Base-by-base conservation (phyloP, 2,329 filamentous ascomycete genomes). In the Aciculosporium take region DNA sequence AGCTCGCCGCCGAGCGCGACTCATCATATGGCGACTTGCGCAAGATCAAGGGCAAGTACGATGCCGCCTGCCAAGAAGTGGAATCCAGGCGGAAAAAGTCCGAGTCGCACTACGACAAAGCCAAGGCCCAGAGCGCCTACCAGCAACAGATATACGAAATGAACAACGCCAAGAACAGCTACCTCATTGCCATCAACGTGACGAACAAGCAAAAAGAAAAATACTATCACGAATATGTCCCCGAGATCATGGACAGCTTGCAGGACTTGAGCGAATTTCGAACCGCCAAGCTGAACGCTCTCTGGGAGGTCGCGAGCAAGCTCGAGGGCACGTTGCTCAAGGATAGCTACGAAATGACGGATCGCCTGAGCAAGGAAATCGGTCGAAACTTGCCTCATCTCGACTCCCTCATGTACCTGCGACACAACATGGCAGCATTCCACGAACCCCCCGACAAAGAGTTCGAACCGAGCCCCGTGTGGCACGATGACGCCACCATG, bases 101-200 rank as follows among this genome's bases (percentile, higher is more conserved):
- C 39, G 91, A 98, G 55, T 82, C 82, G 36, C 79, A 87, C n/a
- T 93, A 91, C 55, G 89, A 96, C 59, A 95, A 94, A 65, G 67
- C 76, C 47, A 98, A 95, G 66, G 87, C 89, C 7, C 84, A 94
- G 57, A 81, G 77, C 57, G 79, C 85, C 29, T 98, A 94, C 62
- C 85, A 94, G 55, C 86, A 94, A 57, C 89, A 96, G 61, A 71
- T 93, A 45, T 66, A 80, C 45, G 91, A 98, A 52, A 96, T 96
- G 91, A 84, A 91, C 63, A 98, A 98, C 58, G 74, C 82, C 59
- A 98, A 98, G 69, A 98, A 98, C 60, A 87, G 84, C n/a, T 98
- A 98, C 57, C 67, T 98, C 46, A 94, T 98, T 54, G 75, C 79
- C 46, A 94, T 98, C 65, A 94, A 94, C 57, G 85, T 96, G 44